phyloP scores from a whole-genome alignment of 352 stramenopile species.

The Phytophthora sp. region DNA sequence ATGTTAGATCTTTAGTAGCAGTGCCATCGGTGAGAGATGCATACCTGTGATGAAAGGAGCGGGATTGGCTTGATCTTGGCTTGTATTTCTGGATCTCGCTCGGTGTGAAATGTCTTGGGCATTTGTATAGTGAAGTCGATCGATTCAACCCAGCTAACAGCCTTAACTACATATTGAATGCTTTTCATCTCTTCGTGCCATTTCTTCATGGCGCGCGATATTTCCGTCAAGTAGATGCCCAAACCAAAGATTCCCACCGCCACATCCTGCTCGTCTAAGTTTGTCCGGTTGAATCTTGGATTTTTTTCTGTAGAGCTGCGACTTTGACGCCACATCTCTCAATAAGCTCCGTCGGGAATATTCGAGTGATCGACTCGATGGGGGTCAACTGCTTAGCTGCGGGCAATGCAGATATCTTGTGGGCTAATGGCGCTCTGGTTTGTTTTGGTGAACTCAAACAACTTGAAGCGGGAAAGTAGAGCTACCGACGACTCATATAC shows the following conservation, averaged over 20 bases:
- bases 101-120: not conserved
- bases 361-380: not conserved
- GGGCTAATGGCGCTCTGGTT: not conserved
- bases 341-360: not conserved
- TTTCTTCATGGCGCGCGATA: not conserved
- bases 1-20: too few relatives aligned
- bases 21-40: too few relatives aligned
- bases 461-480: not conserved
- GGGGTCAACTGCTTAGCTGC: not conserved
- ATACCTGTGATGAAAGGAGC: constrained; percentile 2
- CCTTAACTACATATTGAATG: not conserved
- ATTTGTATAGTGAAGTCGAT: not conserved
- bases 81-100: not conserved
- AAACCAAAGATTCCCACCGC: not conserved
- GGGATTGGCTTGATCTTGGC: not conserved
- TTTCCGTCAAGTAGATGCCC: not conserved
- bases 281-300: not conserved
- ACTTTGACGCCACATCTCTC: not conserved
- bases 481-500: not conserved
- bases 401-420: not conserved
- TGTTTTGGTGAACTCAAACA: not conserved
- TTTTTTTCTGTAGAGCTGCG: not conserved
- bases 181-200: constrained; percentile 4
- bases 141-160: not conserved
- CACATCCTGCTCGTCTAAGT: not conserved